Base-by-base conservation (phyloP, 2,329 filamentous ascomycete genomes). In the Ceratocystis cubensis region DNA sequence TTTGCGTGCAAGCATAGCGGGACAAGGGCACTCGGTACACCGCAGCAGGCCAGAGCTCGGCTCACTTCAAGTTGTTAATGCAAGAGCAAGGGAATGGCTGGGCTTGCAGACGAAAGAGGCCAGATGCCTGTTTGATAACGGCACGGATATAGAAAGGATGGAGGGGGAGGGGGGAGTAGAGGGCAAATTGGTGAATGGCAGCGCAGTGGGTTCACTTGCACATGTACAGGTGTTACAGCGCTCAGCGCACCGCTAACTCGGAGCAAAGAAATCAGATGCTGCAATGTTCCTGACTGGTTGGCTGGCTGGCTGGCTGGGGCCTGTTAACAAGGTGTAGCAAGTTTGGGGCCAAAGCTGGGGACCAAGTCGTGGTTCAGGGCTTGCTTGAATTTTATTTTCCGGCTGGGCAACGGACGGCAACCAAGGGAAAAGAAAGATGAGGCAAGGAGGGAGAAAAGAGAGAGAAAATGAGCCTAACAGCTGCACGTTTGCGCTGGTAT, bases 111-210 rank as follows among this genome's bases (percentile, higher is more conserved):
- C 13, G 15, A 57, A 57, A 57, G 7, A 30, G 25, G 56, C 25
- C 7, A 59, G 25, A 59, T 59, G 56, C 56, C 15, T 59, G 56
- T 4, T 15, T 59, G 28, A 59, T 59, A 59, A 20, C 17, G 56
- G 4, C 56, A 59, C 25, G 2, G 30, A 59, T 59, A 20, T 59
- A 59, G 56, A 59, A n/a, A 59, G 53, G 53, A 59, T 59, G 28
- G 28, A 50, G 46, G 25, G 33, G 10, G 8, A 3, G 22, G 33
- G 33, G 10, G 33, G 33, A 37, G 33, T 13, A 37, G 46, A 30
- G 25, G 25, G 53, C 53, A 59, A 59, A 37, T 33, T 37, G 33
- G 3, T 37, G 33, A 13, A 37, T 37, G 8, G 33, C 33, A 8
- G 33, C 33, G 33, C 10, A 10, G 33, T 37, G 10, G 10, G 33